These are phyloP conservation scores for Avicennia marina DNA, from an alignment of 257 asterid genomes.

Conservation along the genomic window DNA sequence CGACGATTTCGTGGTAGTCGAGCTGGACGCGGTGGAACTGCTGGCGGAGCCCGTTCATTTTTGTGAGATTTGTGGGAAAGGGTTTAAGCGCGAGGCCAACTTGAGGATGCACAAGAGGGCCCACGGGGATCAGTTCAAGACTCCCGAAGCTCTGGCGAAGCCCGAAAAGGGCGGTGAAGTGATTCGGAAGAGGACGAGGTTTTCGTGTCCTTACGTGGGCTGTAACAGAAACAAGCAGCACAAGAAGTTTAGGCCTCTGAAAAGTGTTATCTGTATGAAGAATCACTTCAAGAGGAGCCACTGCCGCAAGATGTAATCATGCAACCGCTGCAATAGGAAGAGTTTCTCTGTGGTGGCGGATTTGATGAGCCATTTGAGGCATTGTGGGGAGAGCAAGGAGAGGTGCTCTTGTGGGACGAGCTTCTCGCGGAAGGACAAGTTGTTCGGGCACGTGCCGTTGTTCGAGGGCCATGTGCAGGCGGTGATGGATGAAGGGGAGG, in stretches of 20 bases:
- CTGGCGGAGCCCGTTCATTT: slow-evolving; percentile 84
- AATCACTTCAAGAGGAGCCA: slow-evolving; percentile 95
- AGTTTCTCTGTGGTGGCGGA: slow-evolving; percentile 82
- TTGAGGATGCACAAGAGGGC: slow-evolving; percentile 98
- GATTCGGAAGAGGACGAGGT: slow-evolving; percentile 31
- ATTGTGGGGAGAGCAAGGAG: slow-evolving; percentile 84
- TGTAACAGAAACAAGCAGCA: slow-evolving; percentile 73
- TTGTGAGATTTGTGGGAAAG: slow-evolving; percentile 86
- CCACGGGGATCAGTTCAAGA: slow-evolving; percentile 81
- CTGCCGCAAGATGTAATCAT: slow-evolving; percentile 79
- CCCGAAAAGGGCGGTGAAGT: slow-evolving; percentile 41
- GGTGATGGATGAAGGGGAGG: slow-evolving; percentile 32
- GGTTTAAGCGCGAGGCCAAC: slow-evolving; percentile 91
- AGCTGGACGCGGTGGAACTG: slow-evolving; percentile 73
- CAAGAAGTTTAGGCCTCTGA: slow-evolving; percentile 65
- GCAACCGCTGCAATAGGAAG: slow-evolving; percentile 67
- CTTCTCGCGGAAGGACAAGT: slow-evolving; percentile 83
- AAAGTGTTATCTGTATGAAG: slow-evolving; percentile 68
- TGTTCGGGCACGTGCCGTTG: slow-evolving; percentile 80
- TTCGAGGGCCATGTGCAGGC: slow-evolving; percentile 97
- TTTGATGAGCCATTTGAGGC: slow-evolving; percentile 84
- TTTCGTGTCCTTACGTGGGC: slow-evolving; percentile 83
- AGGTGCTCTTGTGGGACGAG: slow-evolving; percentile 80
- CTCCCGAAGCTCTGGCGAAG: slow-evolving; percentile 65
- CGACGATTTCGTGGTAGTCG: slow-evolving; percentile 51